These are phyloP conservation scores for Penicillium tannophilum DNA, from an alignment of 495 filamentous ascomycete genomes.

Conservation along the genomic window DNA sequence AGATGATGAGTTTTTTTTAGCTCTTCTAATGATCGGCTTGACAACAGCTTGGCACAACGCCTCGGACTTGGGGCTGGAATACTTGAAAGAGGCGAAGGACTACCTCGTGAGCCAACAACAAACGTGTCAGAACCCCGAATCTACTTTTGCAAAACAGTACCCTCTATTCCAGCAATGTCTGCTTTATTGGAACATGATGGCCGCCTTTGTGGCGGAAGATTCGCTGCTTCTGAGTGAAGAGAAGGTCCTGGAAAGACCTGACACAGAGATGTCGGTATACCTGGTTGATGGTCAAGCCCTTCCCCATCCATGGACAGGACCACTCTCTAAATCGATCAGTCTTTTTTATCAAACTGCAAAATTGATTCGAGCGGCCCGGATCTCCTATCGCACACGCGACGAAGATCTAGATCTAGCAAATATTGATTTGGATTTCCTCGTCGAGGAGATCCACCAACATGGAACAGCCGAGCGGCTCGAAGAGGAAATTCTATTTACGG, in stretches of 20 bases:
- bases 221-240: constrained; percentile 25
- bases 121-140: constrained; percentile 21
- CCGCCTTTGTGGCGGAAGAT: constrained; percentile 30
- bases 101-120: constrained; percentile 22
- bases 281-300: constrained; percentile 27
- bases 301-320: constrained; percentile 31
- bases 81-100: constrained; percentile 28
- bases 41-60: constrained; percentile 30
- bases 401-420: constrained; percentile 16
- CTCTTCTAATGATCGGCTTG: constrained; percentile 28
- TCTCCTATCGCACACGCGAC: constrained; percentile 15
- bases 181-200: constrained; percentile 29
- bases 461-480: constrained; percentile 24
- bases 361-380: constrained; percentile 22
- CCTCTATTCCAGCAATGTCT: constrained; percentile 30
- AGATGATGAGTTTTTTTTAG: constrained; percentile 30
- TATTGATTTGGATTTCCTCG: constrained; percentile 24
- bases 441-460: constrained; percentile 25
- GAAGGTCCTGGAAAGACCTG: constrained; percentile 17
- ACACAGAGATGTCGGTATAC: constrained; percentile 24
- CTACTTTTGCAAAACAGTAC: constrained; percentile 27
- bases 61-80: constrained; percentile 24
- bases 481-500: constrained; percentile 26
- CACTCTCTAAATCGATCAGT: constrained; percentile 22
- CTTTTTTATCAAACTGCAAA: constrained; percentile 28